Evolutionary conservation across 2,329 filamentous ascomycete species (phyloP).

Genomic region (Aspergillus bombycis): DNA sequence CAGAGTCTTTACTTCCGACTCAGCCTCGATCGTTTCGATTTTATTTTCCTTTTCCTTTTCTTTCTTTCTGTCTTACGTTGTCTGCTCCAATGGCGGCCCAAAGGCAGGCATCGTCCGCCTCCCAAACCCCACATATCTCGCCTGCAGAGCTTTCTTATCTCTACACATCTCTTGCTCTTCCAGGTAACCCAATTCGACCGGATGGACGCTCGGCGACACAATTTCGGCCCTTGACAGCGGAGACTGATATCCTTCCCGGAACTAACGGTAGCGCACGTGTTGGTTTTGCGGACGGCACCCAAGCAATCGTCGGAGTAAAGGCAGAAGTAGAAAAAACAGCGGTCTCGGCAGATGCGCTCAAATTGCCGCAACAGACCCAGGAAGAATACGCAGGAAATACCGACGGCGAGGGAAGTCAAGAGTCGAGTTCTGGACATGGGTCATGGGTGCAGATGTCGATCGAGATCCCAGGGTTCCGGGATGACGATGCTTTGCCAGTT

Average conservation of each 20-base stretch:
- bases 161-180: slow-evolving; percentile 81
- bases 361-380: slow-evolving; percentile 39
- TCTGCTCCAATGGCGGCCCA: slow-evolving; percentile 59
- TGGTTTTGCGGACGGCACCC: slow-evolving; percentile 91
- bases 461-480: slow-evolving; percentile 86
- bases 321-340: slow-evolving; percentile 83
- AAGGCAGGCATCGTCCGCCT: slow-evolving; percentile 59
- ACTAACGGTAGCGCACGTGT: slow-evolving; percentile 92
- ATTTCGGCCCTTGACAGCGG: slow-evolving; percentile 87
- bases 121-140: slow-evolving; percentile 69
- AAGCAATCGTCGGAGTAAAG: slow-evolving; percentile 94
- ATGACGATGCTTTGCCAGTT: slow-evolving; percentile 87
- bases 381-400: slow-evolving; percentile 27
- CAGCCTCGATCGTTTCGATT: neutral
- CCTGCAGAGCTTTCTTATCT: slow-evolving; percentile 96
- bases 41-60: neutral
- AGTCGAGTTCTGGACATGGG: slow-evolving; percentile 52
- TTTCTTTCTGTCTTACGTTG: neutral
- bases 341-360: slow-evolving; percentile 38
- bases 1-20: neutral
- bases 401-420: slow-evolving; percentile 29
- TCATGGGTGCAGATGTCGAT: slow-evolving; percentile 88
- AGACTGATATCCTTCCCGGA: slow-evolving; percentile 84
- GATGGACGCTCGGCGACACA: slow-evolving; percentile 81
- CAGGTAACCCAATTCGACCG: slow-evolving; percentile 74